A percentile compares a stretch with the other conserved stretches of the same genome.
Conservation (phyloP, 2,329 filamentous ascomycete species). For the Neofusicoccum ribis region DNA sequence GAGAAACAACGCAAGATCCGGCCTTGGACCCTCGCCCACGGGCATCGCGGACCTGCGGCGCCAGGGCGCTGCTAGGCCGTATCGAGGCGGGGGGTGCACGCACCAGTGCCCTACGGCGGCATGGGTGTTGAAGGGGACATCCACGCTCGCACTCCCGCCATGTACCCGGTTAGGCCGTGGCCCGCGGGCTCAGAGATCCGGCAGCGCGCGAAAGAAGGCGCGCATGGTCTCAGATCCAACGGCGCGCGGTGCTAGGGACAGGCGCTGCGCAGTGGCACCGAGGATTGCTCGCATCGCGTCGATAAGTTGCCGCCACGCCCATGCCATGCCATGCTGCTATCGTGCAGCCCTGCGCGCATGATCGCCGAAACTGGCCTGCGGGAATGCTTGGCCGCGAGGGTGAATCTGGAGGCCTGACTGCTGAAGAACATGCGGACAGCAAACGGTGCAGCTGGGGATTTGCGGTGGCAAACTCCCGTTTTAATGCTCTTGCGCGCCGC, state of each 20-base stretch:
- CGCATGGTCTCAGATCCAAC: conserved; percentile 12
- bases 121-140: conserved; percentile 10
- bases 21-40: background rate
- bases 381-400: background rate
- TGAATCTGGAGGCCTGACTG: conserved; percentile 5
- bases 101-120: conserved; percentile 6
- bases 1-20: conserved; percentile 7
- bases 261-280: background rate
- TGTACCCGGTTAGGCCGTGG: conserved; percentile 1
- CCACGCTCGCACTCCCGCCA: conserved; percentile 1
- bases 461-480: conserved; percentile 17
- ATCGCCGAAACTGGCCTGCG: background rate
- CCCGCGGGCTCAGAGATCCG: conserved; percentile 1
- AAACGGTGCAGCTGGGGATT: conserved; percentile 17
- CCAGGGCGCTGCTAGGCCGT: background rate
- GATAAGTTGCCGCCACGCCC: conserved; percentile 6
- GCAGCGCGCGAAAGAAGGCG: background rate
- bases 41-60: conserved; percentile 15
- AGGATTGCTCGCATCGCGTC: conserved; percentile 2
- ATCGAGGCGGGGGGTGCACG: conserved; percentile 6
- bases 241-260: background rate
- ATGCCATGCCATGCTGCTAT: background rate
- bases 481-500: conserved; percentile 1
- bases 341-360: background rate
- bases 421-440: background rate